These are phyloP conservation scores for Parachlorella kessleri DNA, from an alignment of 139 green algal genomes.

Conservation along the genomic window DNA sequence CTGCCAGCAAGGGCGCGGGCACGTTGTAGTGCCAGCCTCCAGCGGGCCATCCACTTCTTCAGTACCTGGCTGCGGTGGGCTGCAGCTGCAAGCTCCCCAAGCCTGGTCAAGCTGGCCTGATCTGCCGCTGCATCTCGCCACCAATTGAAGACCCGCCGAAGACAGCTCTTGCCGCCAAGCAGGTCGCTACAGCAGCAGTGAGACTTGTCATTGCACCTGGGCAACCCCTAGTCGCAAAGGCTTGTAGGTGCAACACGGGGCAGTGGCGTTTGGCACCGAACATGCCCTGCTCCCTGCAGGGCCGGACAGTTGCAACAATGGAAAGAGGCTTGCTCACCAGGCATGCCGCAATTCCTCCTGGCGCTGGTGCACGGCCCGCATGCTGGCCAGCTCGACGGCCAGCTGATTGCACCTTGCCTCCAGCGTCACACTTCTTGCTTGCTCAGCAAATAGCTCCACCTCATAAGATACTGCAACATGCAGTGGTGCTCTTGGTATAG, in stretches of 20 bases:
- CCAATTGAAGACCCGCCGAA: not conserved
- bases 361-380: not conserved
- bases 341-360: not conserved
- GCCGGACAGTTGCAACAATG: too few species aligned
- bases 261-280: too few species aligned
- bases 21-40: slow-evolving; percentile 9
- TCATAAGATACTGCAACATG: slow-evolving; percentile 6
- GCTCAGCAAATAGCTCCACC: slow-evolving; percentile 7
- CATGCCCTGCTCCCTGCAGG: too few species aligned
- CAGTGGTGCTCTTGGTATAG: too few species aligned
- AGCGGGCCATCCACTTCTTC: not conserved
- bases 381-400: too few species aligned
- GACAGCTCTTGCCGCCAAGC: not conserved
- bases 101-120: not conserved
- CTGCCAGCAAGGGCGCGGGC: not conserved
- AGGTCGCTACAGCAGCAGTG: not conserved
- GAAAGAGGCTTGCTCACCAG: slow-evolving; percentile 4
- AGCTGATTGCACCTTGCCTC: not conserved
- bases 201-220: too few species aligned
- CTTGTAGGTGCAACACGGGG: not conserved
- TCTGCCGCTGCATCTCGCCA: not conserved
- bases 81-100: not conserved
- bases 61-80: not conserved
- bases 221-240: too few species aligned
- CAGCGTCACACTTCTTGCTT: not conserved